phyloP scores from a whole-genome alignment of 208 protist genomes.

The Trypanosoma cruzi region DNA sequence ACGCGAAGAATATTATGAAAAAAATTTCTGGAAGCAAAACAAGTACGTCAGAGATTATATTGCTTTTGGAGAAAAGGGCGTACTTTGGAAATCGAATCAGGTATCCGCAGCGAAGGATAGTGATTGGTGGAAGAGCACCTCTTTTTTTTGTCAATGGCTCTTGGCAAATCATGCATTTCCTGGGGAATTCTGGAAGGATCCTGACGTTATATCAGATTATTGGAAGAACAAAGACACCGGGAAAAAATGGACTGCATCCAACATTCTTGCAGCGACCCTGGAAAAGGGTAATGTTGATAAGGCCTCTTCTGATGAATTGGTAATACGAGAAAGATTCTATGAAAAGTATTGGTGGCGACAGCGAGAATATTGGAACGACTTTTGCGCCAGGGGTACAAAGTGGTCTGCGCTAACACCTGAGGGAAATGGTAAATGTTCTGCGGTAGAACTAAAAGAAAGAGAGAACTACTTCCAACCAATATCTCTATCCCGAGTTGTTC shows the following conservation, averaged over 20 bases:
- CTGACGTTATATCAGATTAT: constrained; percentile 39
- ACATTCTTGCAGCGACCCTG: constrained; percentile 17
- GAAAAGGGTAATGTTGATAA: constrained; percentile 26
- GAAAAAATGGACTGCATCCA: constrained; percentile 41
- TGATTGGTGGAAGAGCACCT: constrained; percentile 38
- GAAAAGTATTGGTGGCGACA: constrained; percentile 33
- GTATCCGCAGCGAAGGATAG: constrained; percentile 21
- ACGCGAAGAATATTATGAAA: constrained; percentile 29
- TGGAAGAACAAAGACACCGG: constrained; percentile 26
- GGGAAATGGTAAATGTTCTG: constrained; percentile 15
- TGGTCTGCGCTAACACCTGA: constrained; percentile 13
- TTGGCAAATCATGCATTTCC: constrained; percentile 16
- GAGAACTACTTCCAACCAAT: constrained; percentile 21
- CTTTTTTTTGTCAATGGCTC: constrained; percentile 35
- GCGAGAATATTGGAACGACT: constrained; percentile 21
- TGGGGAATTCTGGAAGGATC: constrained; percentile 35
- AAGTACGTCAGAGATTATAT: constrained; percentile 42
- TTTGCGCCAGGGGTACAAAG: constrained; percentile 21
- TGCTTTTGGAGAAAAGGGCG: constrained; percentile 21
- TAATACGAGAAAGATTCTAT: constrained; percentile 33
- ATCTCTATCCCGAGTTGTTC: constrained; percentile 2
- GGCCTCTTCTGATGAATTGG: constrained; percentile 29
- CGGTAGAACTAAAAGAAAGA: constrained; percentile 10
- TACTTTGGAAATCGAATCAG: constrained; percentile 25
- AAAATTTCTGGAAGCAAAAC: constrained; percentile 41